Percentiles rank a stretch among this genome's conserved stretches.
Conservation (phyloP, 2,329 filamentous ascomycete species). For the Talaromyces sp. region DNA sequence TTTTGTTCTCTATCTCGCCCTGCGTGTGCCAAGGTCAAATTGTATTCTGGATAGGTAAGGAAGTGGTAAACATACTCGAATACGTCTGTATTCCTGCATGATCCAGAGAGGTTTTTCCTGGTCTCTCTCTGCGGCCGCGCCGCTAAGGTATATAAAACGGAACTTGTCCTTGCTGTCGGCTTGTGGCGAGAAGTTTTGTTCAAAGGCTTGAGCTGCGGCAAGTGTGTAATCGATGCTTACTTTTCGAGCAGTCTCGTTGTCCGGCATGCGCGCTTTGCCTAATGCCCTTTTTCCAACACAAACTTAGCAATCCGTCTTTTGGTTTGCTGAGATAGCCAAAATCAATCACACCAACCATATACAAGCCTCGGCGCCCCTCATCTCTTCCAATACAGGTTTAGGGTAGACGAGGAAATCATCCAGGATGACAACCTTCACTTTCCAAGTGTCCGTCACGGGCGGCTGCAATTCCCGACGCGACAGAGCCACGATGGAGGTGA, state of each 20-base stretch:
- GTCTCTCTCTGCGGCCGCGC: slow-evolving; percentile 34
- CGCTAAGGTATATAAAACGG: slow-evolving; percentile 38
- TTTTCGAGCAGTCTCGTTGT: slow-evolving; percentile 11
- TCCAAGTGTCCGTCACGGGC: slow-evolving; percentile 37
- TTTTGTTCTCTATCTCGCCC: neutral
- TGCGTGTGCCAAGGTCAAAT: neutral
- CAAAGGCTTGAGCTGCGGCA: slow-evolving; percentile 26
- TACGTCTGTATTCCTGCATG: slow-evolving; percentile 17
- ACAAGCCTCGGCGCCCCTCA: slow-evolving; percentile 40
- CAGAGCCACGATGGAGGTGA: slow-evolving; percentile 49
- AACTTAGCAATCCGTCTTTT: neutral
- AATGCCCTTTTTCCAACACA: neutral
- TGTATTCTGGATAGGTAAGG: neutral
- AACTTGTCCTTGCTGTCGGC: slow-evolving; percentile 25
- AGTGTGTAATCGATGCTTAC: slow-evolving; percentile 30
- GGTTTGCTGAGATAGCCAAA: slow-evolving; percentile 10
- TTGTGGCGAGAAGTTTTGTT: slow-evolving; percentile 13
- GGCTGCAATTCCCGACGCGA: slow-evolving; percentile 42
- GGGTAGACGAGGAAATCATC: slow-evolving; percentile 51
- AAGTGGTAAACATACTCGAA: neutral
- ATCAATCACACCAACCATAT: no score
- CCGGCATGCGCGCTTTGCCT: neutral
- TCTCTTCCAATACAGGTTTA: slow-evolving; percentile 33
- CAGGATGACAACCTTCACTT: slow-evolving; percentile 46
- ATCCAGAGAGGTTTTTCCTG: slow-evolving; percentile 35